Percentiles rank a stretch among this genome's conserved stretches.
phyloP scores from a whole-genome alignment of 2,329 filamentous ascomycete species.

The Fusarium torulosum region DNA sequence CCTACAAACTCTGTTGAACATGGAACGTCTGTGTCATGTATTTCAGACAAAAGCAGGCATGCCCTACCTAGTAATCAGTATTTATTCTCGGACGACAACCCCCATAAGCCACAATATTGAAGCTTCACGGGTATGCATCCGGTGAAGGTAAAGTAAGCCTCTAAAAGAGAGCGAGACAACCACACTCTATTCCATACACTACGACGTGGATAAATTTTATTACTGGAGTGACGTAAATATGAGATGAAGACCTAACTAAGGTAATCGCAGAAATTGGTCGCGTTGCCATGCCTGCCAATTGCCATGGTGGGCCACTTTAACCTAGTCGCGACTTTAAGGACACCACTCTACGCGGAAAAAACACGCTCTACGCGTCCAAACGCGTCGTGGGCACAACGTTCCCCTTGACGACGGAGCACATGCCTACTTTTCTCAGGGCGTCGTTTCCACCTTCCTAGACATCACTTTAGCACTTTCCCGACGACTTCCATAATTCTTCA shows the following conservation, averaged over 20 bases:
- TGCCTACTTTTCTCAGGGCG: conserved; percentile 19
- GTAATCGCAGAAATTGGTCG: conserved; percentile 1
- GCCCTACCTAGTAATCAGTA: too few relatives aligned
- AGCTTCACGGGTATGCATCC: too few relatives aligned
- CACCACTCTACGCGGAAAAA: conserved; percentile 23
- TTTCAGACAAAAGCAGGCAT: too few relatives aligned
- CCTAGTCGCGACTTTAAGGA: neutral
- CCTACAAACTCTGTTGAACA: too few relatives aligned
- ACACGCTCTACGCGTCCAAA: conserved; percentile 6
- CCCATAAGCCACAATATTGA: too few relatives aligned
- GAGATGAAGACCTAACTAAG: neutral
- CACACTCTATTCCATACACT: neutral
- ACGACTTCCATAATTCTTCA: conserved; percentile 3
- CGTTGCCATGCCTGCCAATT: conserved; percentile 1
- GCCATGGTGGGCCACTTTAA: conserved; percentile 6
- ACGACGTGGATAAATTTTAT: conserved; percentile 4
- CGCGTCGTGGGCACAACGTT: conserved; percentile 33
- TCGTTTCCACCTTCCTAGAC: conserved; percentile 27
- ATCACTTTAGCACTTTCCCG: conserved; percentile 24
- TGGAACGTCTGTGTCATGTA: too few relatives aligned
- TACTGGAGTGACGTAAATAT: conserved; percentile 23
- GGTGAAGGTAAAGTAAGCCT: too few relatives aligned
- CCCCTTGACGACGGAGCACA: conserved; percentile 39
- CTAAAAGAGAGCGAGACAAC: too few relatives aligned
- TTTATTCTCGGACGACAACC: too few relatives aligned